Evolutionary conservation across 805 yeast genomes (phyloP).

Genomic region (Kodamaea kaohsiungensis): DNA sequence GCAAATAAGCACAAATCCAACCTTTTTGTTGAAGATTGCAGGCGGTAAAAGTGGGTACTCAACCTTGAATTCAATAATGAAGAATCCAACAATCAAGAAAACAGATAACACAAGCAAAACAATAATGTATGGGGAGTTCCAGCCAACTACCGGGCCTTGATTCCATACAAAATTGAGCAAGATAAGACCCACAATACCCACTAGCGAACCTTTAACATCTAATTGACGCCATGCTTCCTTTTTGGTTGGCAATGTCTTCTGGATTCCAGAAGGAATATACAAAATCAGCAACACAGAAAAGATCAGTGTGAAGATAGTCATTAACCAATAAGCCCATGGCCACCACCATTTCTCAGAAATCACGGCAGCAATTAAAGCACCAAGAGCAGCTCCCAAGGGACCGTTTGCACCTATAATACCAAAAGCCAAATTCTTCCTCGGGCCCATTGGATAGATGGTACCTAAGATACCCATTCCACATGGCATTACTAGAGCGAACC

Average conservation of each 20-base stretch:
- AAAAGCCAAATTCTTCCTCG: slow-evolving; percentile 54
- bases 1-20: slow-evolving; percentile 49
- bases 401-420: slow-evolving; percentile 60
- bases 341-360: slow-evolving; percentile 51
- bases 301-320: slow-evolving; percentile 39
- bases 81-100: slow-evolving; percentile 40
- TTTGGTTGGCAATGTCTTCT: slow-evolving; percentile 5
- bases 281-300: slow-evolving; percentile 34
- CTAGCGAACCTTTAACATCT: slow-evolving; percentile 44
- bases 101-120: slow-evolving; percentile 57
- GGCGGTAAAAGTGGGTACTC: slow-evolving; percentile 58
- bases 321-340: slow-evolving; percentile 61
- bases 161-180: slow-evolving; percentile 71
- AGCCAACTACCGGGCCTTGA: slow-evolving; percentile 74
- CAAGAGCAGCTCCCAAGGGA: slow-evolving; percentile 61
- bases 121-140: slow-evolving; percentile 60
- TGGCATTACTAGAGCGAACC: slow-evolving; percentile 60
- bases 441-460: slow-evolving; percentile 43
- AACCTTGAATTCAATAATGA: slow-evolving; percentile 45
- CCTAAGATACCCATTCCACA: slow-evolving; percentile 59
- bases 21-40: slow-evolving; percentile 45
- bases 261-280: slow-evolving; percentile 25
- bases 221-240: slow-evolving; percentile 16
- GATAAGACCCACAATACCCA: slow-evolving; percentile 62
- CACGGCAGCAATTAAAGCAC: slow-evolving; percentile 52